Conservation (phyloP, 331 rosid genomes). For the Cucumis variabilis region DNA sequence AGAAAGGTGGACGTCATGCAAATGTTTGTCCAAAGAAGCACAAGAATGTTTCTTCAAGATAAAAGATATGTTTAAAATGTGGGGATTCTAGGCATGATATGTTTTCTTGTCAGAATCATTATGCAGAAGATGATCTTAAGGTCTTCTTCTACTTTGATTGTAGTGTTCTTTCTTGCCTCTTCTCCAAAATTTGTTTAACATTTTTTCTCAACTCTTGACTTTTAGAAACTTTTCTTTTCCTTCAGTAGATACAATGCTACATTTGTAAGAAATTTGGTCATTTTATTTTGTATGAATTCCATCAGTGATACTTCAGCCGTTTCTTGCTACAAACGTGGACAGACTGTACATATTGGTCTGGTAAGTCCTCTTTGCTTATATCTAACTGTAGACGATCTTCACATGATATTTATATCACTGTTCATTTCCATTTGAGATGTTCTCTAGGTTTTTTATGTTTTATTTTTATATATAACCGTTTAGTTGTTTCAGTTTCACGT, state of each 20-base stretch:
- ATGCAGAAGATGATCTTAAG: conserved; percentile 75
- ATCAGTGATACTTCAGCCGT: conserved; percentile 46
- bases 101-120: conserved; percentile 70
- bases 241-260: conserved; percentile 80
- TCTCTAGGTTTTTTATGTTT: not conserved
- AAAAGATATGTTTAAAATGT: conserved; percentile 73
- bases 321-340: conserved; percentile 93
- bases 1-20: conserved; percentile 77
- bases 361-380: conserved; percentile 51
- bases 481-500: not conserved
- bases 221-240: not conserved
- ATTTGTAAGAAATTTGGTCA: conserved; percentile 83
- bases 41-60: conserved; percentile 38
- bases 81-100: conserved; percentile 90
- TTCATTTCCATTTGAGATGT: not conserved
- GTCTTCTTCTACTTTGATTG: conserved; percentile 44
- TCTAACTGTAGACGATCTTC: not conserved
- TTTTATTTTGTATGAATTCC: conserved; percentile 66
- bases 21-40: conserved; percentile 87
- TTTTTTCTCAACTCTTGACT: conserved; percentile 15
- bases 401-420: not conserved
- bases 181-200: conserved; percentile 17
- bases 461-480: not conserved
- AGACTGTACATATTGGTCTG: conserved; percentile 83
- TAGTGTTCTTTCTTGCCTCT: conserved; percentile 4